Evolutionary conservation across 2,329 filamentous ascomycete species (phyloP), one percentile per base, ranked within the genome.

Genomic region (Aureobasidium uvarum): DNA sequence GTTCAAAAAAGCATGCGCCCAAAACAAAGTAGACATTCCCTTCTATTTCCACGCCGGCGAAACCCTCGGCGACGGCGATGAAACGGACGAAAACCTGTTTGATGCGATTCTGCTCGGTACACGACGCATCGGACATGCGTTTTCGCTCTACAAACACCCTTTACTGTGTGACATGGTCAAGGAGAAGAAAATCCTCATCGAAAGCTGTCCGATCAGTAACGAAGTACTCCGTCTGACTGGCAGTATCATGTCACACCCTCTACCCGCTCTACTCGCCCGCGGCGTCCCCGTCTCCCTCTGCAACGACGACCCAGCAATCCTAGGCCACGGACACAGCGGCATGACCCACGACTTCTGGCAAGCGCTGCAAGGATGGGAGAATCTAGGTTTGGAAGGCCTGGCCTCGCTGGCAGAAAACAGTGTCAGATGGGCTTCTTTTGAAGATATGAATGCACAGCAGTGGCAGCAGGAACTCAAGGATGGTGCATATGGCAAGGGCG

Each of bases 21-120:
- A 90, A 73, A 88, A 92, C 72, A 86, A 85, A 2, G 85, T 97
- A 43, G 86, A 92, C 58, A 87, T 99, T 11, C 94, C 94, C 0
- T 96, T 97, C 80, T 96, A 96, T 81, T 96, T 98, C 80, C 93
- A 97, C 75, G 93, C 94, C 0, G 94, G 93, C 69, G 93, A 97
- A 77, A 91, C 87, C 39, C 85, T 96, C 0, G 92, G 91, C 18
- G 87, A 90, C 67, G 92, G 92, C 33, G 88, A 87, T 70, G 83
- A 81, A 23, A 89, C 89, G 0, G 93, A 97, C 72, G 81, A 86
- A 68, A 97, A 97, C 76, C 83, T 98, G 3, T 96, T 92, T 74
- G 93, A 97, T 74, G 92, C 92, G 0, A 84, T 98, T 16, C 80
- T 97, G 10, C 84, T 98, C 6, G 93, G 92, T 2, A 94, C 92